Evolutionary conservation across 2,329 filamentous ascomycete genomes (phyloP).

Genomic region (Thielaviopsis cerberus): DNA sequence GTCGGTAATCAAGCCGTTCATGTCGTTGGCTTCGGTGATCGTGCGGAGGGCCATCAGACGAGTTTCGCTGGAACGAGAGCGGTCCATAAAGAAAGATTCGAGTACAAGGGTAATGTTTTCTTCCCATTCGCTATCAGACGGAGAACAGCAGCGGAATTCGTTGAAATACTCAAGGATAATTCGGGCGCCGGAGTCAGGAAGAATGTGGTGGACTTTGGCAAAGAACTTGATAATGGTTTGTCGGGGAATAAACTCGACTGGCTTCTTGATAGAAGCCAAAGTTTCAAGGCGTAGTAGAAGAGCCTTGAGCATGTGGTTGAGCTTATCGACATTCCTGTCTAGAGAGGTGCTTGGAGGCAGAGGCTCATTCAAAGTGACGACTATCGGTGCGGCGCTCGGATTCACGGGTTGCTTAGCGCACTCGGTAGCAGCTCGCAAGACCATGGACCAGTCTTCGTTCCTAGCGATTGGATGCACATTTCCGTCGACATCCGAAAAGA

Average conservation of each 20-base stretch:
- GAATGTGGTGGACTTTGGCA: conserved; percentile 37
- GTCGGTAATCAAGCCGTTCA: conserved; percentile 38
- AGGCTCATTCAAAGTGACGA: background rate
- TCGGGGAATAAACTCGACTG: conserved; percentile 40
- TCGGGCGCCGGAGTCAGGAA: conserved; percentile 45
- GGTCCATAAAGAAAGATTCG: conserved; percentile 44
- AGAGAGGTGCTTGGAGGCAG: background rate
- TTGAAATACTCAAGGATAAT: conserved; percentile 49
- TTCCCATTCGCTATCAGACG: conserved; percentile 51
- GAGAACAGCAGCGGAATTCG: conserved; percentile 52
- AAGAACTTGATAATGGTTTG: conserved; percentile 51
- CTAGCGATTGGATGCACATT: conserved; percentile 36
- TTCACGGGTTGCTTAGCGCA: conserved; percentile 22
- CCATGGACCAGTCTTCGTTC: conserved; percentile 46
- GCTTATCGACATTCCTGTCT: conserved; percentile 20
- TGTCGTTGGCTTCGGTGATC: conserved; percentile 40
- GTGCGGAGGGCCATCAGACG: conserved; percentile 43
- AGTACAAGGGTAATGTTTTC: conserved; percentile 42
- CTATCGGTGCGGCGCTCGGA: background rate
- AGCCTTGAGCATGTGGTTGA: conserved; percentile 25
- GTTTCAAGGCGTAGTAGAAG: conserved; percentile 32
- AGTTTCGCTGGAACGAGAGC: conserved; percentile 39
- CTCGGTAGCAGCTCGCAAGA: conserved; percentile 39
- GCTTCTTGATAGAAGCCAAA: conserved; percentile 26
- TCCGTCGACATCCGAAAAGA: conserved; percentile 34